phyloP scores from a whole-genome alignment of 2,329 filamentous ascomycete species.

The Epicoccum sorghinum region DNA sequence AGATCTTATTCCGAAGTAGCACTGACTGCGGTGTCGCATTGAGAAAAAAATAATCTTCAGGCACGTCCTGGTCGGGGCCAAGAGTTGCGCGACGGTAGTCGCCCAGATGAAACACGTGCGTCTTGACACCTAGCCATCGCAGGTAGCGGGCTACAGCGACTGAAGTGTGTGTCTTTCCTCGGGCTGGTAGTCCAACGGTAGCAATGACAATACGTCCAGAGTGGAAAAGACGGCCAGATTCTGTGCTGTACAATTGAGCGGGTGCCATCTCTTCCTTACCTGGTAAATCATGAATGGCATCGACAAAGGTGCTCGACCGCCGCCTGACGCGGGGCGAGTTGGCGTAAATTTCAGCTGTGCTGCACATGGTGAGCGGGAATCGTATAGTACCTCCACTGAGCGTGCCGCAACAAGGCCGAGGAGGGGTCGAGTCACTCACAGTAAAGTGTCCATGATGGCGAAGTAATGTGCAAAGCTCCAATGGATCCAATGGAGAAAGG shows the following conservation, averaged over 20 bases:
- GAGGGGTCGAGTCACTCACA: conserved; percentile 56
- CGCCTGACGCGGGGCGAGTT: conserved; percentile 89
- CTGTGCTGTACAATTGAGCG: conserved; percentile 96
- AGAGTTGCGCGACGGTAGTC: conserved; percentile 95
- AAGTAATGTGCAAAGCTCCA: conserved; percentile 9
- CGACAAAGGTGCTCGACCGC: conserved; percentile 94
- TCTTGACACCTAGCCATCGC: conserved; percentile 97
- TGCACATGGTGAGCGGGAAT: conserved; percentile 47
- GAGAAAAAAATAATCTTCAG: conserved; percentile 97
- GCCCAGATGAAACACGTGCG: conserved; percentile 94
- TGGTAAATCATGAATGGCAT: conserved; percentile 92
- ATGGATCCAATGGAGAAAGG: conserved; percentile 4
- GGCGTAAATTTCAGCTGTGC: conserved; percentile 88
- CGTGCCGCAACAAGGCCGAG: conserved; percentile 11
- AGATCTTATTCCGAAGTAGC: conserved; percentile 93
- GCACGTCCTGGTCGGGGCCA: conserved; percentile 80
- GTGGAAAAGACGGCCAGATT: conserved; percentile 95
- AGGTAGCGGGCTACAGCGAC: conserved; percentile 94
- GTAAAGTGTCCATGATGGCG: conserved; percentile 63
- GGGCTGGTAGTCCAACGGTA: conserved; percentile 91
- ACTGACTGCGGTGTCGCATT: conserved; percentile 92
- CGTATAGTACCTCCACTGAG: not conserved
- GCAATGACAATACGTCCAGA: conserved; percentile 97
- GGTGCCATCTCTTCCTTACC: conserved; percentile 86
- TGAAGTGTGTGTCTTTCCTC: conserved; percentile 97